These are phyloP conservation scores for Stevia rebaudiana DNA, from an alignment of 140 eudicot species.

Conservation along the genomic window DNA sequence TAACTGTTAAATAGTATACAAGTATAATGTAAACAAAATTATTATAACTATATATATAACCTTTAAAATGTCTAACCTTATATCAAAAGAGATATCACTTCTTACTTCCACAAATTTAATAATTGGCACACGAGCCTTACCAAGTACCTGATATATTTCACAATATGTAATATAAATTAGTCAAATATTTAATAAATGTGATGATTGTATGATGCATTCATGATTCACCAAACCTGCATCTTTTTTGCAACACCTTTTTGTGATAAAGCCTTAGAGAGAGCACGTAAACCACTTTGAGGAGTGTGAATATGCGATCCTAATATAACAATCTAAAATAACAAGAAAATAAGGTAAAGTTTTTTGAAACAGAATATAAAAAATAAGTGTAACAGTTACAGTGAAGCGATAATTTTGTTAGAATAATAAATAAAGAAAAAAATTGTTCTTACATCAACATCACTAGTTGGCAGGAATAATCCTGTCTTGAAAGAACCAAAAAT, in stretches of 20 bases:
- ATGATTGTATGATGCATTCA: neutral
- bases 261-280: conserved; percentile 87
- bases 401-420: neutral
- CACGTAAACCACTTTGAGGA: conserved; percentile 80
- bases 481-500: conserved; percentile 93
- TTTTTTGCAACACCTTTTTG: conserved; percentile 84
- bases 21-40: neutral
- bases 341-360: neutral
- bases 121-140: conserved; percentile 87
- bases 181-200: neutral
- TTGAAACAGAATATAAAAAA: neutral
- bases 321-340: conserved; percentile 67
- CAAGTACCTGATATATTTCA: conserved; percentile 57
- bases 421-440: neutral
- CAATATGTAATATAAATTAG: neutral
- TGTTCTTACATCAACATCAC: conserved; percentile 82
- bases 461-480: conserved; percentile 87
- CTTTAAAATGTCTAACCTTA: conserved; percentile 55
- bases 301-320: conserved; percentile 61
- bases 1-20: conserved; percentile 44
- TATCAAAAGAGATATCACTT: conserved; percentile 76
- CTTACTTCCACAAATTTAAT: conserved; percentile 78
- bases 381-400: neutral
- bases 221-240: conserved; percentile 61
- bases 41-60: too few species aligned